A percentile compares a stretch with the other conserved stretches of the same genome.
phyloP scores from a whole-genome alignment of 2,329 filamentous ascomycete genomes.

The Alternaria arbusti region DNA sequence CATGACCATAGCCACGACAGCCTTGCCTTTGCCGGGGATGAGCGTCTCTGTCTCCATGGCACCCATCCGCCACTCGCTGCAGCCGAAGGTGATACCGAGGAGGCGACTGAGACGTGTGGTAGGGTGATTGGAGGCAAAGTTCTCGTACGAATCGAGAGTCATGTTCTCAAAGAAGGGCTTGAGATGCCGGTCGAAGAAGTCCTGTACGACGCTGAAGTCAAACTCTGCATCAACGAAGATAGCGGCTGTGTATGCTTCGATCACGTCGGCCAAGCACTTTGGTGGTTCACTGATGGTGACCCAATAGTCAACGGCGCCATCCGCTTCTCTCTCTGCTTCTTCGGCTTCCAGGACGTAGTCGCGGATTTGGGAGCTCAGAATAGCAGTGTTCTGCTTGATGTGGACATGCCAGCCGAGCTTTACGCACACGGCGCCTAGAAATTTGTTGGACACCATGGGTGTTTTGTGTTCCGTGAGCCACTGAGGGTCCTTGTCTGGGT shows the following conservation, averaged over 20 bases:
- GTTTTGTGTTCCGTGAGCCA: constrained; percentile 99
- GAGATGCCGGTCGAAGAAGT: constrained; percentile 79
- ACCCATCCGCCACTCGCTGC: constrained; percentile 61
- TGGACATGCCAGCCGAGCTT: constrained; percentile 78
- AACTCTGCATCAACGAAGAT: constrained; percentile 90
- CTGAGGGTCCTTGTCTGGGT: constrained; percentile 83
- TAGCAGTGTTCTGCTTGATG: constrained; percentile 61
- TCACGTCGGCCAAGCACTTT: constrained; percentile 81
- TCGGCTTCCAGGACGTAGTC: constrained; percentile 65
- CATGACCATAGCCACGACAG: constrained; percentile 73
- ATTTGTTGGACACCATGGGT: constrained; percentile 98
- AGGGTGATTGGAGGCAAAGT: constrained; percentile 85
- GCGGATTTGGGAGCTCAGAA: constrained; percentile 59
- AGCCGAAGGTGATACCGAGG: constrained; percentile 70
- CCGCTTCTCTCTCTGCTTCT: constrained; percentile 57
- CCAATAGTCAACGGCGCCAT: constrained; percentile 72
- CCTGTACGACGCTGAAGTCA: constrained; percentile 73
- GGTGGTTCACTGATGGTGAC: constrained; percentile 64
- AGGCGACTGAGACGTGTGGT: constrained; percentile 71
- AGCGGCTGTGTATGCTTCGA: constrained; percentile 89
- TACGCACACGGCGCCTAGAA: constrained; percentile 82
- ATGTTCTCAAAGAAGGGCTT: constrained; percentile 84
- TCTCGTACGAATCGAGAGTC: constrained; percentile 73
- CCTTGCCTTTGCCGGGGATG: constrained; percentile 50
- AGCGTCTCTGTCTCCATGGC: constrained; percentile 51